A percentile compares a stretch with the other conserved stretches of the same genome.
Conservation (phyloP, 257 asterid genomes). For the Craterostigma plantagineum region DNA sequence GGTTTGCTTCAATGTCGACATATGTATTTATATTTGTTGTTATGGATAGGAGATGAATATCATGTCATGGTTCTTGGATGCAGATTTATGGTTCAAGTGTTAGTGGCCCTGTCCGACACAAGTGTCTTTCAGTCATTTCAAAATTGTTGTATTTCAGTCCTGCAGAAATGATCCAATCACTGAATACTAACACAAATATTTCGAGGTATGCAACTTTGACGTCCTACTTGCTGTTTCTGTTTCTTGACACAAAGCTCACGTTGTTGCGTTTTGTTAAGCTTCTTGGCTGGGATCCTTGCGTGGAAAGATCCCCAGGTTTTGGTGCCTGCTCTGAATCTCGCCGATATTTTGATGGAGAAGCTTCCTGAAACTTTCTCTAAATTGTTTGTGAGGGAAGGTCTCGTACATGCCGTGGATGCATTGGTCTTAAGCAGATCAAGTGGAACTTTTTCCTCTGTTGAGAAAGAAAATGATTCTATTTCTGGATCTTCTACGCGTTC, state of each 20-base stretch:
- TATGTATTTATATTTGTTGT: slow-evolving; percentile 2
- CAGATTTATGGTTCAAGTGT: slow-evolving; percentile 99
- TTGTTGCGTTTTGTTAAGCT: slow-evolving; percentile 25
- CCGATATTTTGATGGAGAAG: slow-evolving; percentile 93
- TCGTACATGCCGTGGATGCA: slow-evolving; percentile 83
- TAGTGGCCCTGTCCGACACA: slow-evolving; percentile 91
- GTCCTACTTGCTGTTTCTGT: slow-evolving; percentile 3
- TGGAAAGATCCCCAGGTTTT: slow-evolving; percentile 99
- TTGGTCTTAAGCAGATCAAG: too few relatives aligned
- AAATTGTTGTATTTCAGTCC: slow-evolving; percentile 92
- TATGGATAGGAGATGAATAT: not conserved
- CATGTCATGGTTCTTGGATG: slow-evolving; percentile 10
- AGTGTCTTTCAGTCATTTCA: slow-evolving; percentile 88
- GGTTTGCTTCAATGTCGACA: slow-evolving; percentile 23
- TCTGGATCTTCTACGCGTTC: slow-evolving; percentile 68
- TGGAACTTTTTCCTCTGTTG: too few relatives aligned
- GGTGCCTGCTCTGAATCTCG: slow-evolving; percentile 89
- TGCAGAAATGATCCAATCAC: slow-evolving; percentile 66
- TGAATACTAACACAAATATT: slow-evolving; percentile 54
- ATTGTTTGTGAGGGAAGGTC: slow-evolving; percentile 95
- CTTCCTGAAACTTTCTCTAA: slow-evolving; percentile 78
- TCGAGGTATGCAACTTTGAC: slow-evolving; percentile 42
- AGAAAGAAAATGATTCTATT: slow-evolving; percentile 72
- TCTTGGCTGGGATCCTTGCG: slow-evolving; percentile 94
- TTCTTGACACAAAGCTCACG: slow-evolving; percentile 5